Conservation (phyloP, 495 filamentous ascomycete species). For the Tuber calosporum region DNA sequence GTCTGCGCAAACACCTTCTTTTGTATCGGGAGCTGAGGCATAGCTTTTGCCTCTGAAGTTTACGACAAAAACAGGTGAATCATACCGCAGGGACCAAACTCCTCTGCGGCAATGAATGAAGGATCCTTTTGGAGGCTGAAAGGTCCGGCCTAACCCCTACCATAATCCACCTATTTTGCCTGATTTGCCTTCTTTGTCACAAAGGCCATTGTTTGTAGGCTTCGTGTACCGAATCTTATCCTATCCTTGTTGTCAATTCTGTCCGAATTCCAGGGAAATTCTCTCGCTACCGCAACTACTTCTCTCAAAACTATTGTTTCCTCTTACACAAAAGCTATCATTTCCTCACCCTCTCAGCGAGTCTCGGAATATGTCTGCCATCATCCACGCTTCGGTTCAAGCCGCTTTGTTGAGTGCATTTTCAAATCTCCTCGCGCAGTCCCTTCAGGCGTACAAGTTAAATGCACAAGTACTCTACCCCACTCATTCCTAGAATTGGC, state of each 20-base stretch:
- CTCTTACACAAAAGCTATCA: neutral
- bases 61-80: too few species aligned
- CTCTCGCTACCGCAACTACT: neutral
- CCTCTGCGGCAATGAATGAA: neutral
- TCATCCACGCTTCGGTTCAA: slow-evolving; percentile 62
- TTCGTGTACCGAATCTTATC: neutral
- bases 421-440: slow-evolving; percentile 77
- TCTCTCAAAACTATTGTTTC: neutral
- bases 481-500: neutral
- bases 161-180: neutral
- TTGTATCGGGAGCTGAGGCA: too few species aligned
- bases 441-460: slow-evolving; percentile 60
- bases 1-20: too few species aligned
- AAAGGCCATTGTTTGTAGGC: neutral
- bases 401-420: slow-evolving; percentile 61
- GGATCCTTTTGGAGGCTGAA: neutral
- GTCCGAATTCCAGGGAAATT: neutral
- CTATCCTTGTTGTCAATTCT: neutral
- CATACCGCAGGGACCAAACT: too few species aligned
- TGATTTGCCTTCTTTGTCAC: neutral
- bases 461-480: too few species aligned
- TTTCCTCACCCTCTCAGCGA: neutral
- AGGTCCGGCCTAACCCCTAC: neutral
- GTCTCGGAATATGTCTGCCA: slow-evolving; percentile 45
- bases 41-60: too few species aligned